phyloP scores from a whole-genome alignment of 495 filamentous ascomycete species.

The Bacidia gigantensis region DNA sequence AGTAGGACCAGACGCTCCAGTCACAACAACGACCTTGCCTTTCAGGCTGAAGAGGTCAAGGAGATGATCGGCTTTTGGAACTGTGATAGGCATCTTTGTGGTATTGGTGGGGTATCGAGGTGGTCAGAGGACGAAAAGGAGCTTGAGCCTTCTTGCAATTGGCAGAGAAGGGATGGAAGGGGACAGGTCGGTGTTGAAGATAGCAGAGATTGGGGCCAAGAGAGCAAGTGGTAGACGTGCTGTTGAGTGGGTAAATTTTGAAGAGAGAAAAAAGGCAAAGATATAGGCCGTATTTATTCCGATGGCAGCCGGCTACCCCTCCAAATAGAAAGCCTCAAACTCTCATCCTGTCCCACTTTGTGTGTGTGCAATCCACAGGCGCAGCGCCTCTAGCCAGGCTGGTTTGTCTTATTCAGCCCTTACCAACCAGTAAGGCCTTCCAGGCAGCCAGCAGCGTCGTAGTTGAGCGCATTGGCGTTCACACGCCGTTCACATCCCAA shows the following conservation, averaged over 20 bases:
- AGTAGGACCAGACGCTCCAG: slow-evolving; percentile 51
- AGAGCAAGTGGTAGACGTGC: neutral
- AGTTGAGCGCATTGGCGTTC: neutral
- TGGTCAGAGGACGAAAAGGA: neutral
- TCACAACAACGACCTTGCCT: slow-evolving; percentile 59
- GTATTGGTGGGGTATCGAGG: neutral
- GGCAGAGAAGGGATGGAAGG: neutral
- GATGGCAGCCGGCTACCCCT: neutral
- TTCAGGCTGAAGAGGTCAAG: slow-evolving; percentile 56
- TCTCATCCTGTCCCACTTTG: neutral
- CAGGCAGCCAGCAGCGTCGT: neutral
- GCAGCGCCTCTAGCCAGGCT: neutral
- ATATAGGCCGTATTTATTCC: neutral
- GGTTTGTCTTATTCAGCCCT: neutral
- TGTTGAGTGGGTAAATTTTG: neutral
- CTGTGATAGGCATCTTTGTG: slow-evolving; percentile 36
- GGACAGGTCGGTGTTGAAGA: neutral
- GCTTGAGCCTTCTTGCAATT: slow-evolving; percentile 1
- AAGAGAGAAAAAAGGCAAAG: neutral
- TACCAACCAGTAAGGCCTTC: neutral
- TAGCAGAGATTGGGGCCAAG: neutral
- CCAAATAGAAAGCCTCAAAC: no score
- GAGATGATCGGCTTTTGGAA: slow-evolving; percentile 44
- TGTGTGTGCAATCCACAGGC: neutral
- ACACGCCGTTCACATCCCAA: neutral